Evolutionary conservation across 352 stramenopile genomes (phyloP).

Genomic region (Globisporangium nunn): DNA sequence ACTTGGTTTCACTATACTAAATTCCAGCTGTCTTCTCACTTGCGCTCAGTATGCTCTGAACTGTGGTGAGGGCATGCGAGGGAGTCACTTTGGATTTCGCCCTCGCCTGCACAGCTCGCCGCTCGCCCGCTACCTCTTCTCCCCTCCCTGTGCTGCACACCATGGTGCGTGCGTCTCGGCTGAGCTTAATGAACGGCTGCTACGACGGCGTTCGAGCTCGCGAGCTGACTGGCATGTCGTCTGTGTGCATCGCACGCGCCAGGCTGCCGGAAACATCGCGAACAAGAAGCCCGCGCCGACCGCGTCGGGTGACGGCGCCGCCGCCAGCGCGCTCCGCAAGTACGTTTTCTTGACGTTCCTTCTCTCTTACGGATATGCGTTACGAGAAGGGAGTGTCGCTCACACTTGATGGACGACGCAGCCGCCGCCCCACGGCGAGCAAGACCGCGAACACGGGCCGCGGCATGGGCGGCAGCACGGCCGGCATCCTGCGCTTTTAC

Average conservation of each 20-base stretch:
- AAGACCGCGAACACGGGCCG: constrained; percentile 65
- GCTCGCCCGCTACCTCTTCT: neutral
- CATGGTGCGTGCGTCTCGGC: constrained; percentile 9
- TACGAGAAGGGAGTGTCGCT: neutral
- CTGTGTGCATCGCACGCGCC: neutral
- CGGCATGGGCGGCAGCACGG: constrained; percentile 77
- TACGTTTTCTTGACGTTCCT: constrained; percentile 14
- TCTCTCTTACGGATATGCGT: neutral
- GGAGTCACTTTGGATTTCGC: constrained; percentile 16
- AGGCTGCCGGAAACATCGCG: constrained; percentile 35
- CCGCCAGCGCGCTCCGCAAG: constrained; percentile 70
- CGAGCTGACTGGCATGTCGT: no score
- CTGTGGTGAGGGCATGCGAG: neutral
- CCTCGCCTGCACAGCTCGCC: constrained; percentile 1
- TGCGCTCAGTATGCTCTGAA: neutral
- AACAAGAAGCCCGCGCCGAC: constrained; percentile 68
- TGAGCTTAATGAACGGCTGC: neutral
- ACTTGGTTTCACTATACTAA: neutral
- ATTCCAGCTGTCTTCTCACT: neutral
- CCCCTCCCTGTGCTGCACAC: neutral
- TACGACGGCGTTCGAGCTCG: no score
- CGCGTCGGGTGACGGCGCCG: constrained; percentile 46
- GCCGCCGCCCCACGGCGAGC: constrained; percentile 45
- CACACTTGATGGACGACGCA: neutral
- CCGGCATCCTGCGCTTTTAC: constrained; percentile 96